Evolutionary conservation across 768 basidiomycete genomes (phyloP).

Genomic region (Russula vinacea): DNA sequence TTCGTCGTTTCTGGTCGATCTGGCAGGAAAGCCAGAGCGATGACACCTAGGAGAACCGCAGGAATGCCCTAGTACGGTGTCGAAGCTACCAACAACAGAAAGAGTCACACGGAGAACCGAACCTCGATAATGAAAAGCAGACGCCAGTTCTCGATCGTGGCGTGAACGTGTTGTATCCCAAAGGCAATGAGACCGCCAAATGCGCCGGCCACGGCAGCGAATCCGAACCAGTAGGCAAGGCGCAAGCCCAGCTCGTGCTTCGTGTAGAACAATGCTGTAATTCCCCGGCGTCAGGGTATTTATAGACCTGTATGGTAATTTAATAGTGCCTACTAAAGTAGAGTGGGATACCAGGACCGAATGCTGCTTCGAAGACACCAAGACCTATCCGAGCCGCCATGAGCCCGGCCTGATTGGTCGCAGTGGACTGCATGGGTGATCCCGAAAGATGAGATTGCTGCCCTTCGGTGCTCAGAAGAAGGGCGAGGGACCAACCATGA

Average conservation of each 20-base stretch:
- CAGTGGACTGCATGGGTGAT: conserved; percentile 47
- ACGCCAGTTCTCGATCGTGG: conserved; percentile 52
- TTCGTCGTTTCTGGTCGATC: conserved; percentile 68
- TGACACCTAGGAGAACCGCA: conserved; percentile 57
- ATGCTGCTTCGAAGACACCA: conserved; percentile 77
- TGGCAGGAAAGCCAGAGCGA: conserved; percentile 57
- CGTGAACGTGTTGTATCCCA: conserved; percentile 62
- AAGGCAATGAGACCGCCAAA: conserved; percentile 84
- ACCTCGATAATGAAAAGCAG: conserved; percentile 75
- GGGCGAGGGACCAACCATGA: conserved; percentile 58
- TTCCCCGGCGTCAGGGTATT: neutral
- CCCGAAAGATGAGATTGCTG: neutral
- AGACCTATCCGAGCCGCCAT: conserved; percentile 57
- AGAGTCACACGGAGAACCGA: conserved; percentile 13
- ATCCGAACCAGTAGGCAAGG: conserved; percentile 80
- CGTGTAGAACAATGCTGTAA: conserved; percentile 71
- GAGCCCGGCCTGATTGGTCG: conserved; percentile 58
- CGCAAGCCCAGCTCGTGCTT: conserved; percentile 69
- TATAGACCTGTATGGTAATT: conserved; percentile 31
- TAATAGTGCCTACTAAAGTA: conserved; percentile 57
- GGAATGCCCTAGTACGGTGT: conserved; percentile 54
- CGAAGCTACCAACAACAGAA: neutral
- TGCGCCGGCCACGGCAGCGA: conserved; percentile 79
- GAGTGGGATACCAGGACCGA: conserved; percentile 72
- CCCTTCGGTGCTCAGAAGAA: neutral